Percentiles rank a stretch among this genome's conserved stretches.
Conservation (phyloP, 805 yeast genomes). For the Myxozyma mucilagina region DNA sequence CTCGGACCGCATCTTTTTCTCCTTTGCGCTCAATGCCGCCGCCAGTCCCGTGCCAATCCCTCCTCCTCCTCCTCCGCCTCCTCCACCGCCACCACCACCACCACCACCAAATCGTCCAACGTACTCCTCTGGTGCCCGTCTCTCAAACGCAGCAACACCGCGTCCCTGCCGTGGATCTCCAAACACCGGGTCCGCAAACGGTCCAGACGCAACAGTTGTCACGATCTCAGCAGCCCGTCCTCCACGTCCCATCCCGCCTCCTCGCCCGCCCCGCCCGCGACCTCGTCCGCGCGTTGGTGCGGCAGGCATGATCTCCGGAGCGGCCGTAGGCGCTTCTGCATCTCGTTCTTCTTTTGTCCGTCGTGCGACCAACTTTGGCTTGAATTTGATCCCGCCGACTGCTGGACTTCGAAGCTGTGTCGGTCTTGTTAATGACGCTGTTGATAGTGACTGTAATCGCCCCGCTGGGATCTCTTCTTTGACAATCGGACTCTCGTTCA, state of each 20-base stretch:
- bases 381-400: conserved; percentile 51
- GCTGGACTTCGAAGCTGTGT: neutral
- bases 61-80: neutral
- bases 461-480: neutral
- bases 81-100: neutral
- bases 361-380: conserved; percentile 80
- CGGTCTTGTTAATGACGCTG: neutral
- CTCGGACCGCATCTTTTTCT: neutral
- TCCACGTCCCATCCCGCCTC: conserved; percentile 17
- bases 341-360: conserved; percentile 57
- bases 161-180: conserved; percentile 13
- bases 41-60: neutral
- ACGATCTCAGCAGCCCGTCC: conserved; percentile 16
- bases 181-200: conserved; percentile 29
- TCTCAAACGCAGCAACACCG: conserved; percentile 9
- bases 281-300: conserved; percentile 13
- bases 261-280: conserved; percentile 15
- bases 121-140: conserved; percentile 6
- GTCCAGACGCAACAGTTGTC: conserved; percentile 23
- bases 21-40: neutral
- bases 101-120: neutral
- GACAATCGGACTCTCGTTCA: too few species aligned
- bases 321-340: conserved; percentile 20
- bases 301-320: neutral
- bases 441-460: conserved; percentile 4